Evolutionary conservation across 768 basidiomycete genomes (phyloP), one percentile per base, ranked within the genome.

Genomic region (Lactifluus rugatus): DNA sequence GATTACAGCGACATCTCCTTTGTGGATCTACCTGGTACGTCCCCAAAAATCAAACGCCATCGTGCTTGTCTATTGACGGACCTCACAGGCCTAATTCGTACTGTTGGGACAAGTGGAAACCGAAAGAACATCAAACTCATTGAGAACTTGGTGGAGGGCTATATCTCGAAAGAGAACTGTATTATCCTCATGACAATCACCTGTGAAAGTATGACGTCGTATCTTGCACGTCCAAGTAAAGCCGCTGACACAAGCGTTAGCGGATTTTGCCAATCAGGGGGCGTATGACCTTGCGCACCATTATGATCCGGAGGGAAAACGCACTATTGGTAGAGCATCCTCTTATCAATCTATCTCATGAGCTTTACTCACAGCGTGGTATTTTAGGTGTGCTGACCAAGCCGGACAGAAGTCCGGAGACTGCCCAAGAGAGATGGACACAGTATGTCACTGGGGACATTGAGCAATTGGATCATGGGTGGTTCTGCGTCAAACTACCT

Each of bases 231-330:
- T 51, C 41, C 11, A 34, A 7, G 23, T 14, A 28, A 49, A 9
- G 6, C 8, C 17, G n/a, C 46, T 57, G 26, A 45, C 36, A 31
- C 21, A 34, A 9, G 23, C 36, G 2, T 31, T 48, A 71, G 70
- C 67, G 34, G 70, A 71, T 36, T 67, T 67, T 32, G 70, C 71
- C 25, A 71, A 67, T 41, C 70, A 71, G 48, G 68, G 66, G 5
- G 70, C 70, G 2, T 61, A 65, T 19, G 52, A 64, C 1, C 56
- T 71, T 14, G 70, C 65, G 9, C 58, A 63, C 11, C 41, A 56
- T 23, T 39, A 60, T 51, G 69, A 69, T 47, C 60, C 64, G 1
- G 17, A 32, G 0, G 67, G 69, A 21, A 28, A 34, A 23, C 59
- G 68, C 23, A 71, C 70, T 7, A 61, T 71, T 42, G 70, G 62